Base-by-base conservation (phyloP, 768 basidiomycete species). In the Vararia minispora region DNA sequence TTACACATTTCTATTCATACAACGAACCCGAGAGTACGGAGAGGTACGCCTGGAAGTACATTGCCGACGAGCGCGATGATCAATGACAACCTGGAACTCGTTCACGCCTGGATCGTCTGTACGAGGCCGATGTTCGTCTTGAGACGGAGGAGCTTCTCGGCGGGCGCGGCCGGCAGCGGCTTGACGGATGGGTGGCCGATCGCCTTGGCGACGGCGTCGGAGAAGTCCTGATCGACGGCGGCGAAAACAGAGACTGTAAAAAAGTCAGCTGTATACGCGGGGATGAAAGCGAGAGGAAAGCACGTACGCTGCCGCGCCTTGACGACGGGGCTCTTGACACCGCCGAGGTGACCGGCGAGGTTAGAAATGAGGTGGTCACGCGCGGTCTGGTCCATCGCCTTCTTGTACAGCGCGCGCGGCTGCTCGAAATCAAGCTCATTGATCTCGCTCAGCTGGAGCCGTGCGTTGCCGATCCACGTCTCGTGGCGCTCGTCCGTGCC, bases 361-460 rank as follows among this genome's bases (percentile, higher is more conserved):
- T 88, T 88, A 52, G 62, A 55, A 40, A 86, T 71, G 36, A 78
- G 74, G 48, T 77, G 72, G 43, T 71, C 65, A 26, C 74, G 65
- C 46, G 69, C 67, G 20, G 62, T 54, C 41, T 83, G 74, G 39
- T 65, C 69, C 69, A 79, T 74, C n/a, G 86, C 82, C 46, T 67
- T 73, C 41, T 50, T 53, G 67, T 75, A 87, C 38, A 87, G 58
- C 17, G 66, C 72, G 41, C 82, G 77, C 10, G 84, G 84, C 55
- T 86, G 85, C 62, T 86, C 84, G 51, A 87, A 88, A 65, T 88
- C 84, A 89, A 86, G 74, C 60, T 92, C 83, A 20, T 76, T 82
- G 54, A 94, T 65, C 56, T 79, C 79, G 54, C 69, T 73, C 47
- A 87, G 58, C 50, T 86, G 75, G 48, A 72, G 63, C 53, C 64